These are phyloP conservation scores for Leishmania gerbilli DNA, from an alignment of 208 protist genomes.

Conservation along the genomic window DNA sequence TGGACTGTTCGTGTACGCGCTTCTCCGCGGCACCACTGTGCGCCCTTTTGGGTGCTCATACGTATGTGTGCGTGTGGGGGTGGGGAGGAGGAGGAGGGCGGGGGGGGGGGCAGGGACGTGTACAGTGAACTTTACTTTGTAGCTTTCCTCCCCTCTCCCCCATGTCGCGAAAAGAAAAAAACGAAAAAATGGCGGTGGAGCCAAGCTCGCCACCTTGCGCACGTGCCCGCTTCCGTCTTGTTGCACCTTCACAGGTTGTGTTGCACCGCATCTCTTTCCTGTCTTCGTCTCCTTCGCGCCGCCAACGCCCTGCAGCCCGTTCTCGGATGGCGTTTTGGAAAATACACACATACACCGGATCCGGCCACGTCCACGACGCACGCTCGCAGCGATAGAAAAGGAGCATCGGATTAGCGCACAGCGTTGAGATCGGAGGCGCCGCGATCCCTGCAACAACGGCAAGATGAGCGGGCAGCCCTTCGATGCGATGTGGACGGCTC, in stretches of 20 bases:
- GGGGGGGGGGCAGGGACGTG: background rate
- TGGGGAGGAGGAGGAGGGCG: background rate
- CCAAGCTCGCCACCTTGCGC: background rate
- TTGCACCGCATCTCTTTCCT: background rate
- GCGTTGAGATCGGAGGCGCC: background rate
- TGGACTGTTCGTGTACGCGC: background rate
- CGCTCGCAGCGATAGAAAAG: background rate
- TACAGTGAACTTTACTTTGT: background rate
- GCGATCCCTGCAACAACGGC: background rate
- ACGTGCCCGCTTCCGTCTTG: background rate
- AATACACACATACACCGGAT: background rate
- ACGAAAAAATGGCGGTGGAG: background rate
- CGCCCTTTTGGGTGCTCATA: background rate
- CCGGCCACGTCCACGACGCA: background rate
- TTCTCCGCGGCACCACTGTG: background rate
- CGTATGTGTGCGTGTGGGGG: conserved; percentile 20
- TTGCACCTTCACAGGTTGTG: too few relatives aligned
- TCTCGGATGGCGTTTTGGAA: background rate
- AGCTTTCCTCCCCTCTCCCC: background rate
- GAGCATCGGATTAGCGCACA: background rate
- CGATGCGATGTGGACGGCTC: conserved; percentile 88
- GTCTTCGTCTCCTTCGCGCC: background rate
- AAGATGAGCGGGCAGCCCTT: conserved; percentile 68
- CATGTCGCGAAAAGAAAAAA: background rate
- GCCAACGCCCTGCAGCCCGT: background rate